These are phyloP conservation scores for Chamaecrista fasciculata DNA, from an alignment of 306 rosid species.

Conservation along the genomic window DNA sequence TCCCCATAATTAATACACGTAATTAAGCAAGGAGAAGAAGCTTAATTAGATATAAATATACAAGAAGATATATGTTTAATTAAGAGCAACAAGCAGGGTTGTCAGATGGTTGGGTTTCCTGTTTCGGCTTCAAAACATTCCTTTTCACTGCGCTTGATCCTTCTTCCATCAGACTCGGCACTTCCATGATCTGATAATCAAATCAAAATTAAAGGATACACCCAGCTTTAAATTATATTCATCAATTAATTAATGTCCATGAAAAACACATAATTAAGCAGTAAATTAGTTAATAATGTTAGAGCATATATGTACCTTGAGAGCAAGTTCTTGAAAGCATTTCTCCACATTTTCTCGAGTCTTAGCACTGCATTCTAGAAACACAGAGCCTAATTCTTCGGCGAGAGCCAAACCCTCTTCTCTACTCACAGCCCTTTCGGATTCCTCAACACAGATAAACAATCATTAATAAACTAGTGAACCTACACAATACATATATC, in stretches of 20 bases:
- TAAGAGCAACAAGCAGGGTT: constrained; percentile 59
- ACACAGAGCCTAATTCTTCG: constrained; percentile 73
- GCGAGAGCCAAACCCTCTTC: constrained; percentile 91
- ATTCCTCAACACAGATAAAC: constrained; percentile 50
- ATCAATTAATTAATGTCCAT: too few relatives aligned
- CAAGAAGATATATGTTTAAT: constrained; percentile 43
- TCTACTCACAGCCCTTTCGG: constrained; percentile 83
- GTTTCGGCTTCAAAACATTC: constrained; percentile 62
- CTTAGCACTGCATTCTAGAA: constrained; percentile 94
- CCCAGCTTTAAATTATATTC: too few relatives aligned
- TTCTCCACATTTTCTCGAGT: constrained; percentile 85
- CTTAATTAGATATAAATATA: constrained; percentile 46
- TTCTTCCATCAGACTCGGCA: constrained; percentile 86
- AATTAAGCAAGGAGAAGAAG: constrained; percentile 31
- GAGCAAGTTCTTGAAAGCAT: constrained; percentile 85
- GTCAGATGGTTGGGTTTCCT: constrained; percentile 47
- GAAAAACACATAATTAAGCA: constrained; percentile 1
- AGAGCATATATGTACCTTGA: constrained; percentile 55
- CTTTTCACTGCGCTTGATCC: constrained; percentile 67
- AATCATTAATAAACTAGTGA: too few relatives aligned
- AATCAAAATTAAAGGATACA: too few relatives aligned
- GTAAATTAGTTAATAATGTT: constrained; percentile 12
- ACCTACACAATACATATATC: too few relatives aligned
- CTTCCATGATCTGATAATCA: constrained; percentile 86
- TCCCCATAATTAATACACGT: constrained; percentile 26